Conservation (phyloP, 371 early-diverging fungal species). For the Actinomortierella ambigua region DNA sequence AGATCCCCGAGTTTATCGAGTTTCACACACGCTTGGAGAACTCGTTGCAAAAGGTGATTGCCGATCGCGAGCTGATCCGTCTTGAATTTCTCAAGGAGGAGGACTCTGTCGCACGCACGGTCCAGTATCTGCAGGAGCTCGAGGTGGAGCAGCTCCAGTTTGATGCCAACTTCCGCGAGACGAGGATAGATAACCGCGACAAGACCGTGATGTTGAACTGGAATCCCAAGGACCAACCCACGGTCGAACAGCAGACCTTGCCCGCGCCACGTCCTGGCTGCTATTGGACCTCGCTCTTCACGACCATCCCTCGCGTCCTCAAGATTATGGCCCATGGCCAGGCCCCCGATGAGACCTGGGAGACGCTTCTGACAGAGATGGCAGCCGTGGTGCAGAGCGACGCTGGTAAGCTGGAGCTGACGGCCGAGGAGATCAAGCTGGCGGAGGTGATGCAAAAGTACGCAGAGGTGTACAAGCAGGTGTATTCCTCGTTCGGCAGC, state of each 20-base stretch:
- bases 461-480: constrained; percentile 23
- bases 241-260: constrained; percentile 50
- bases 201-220: constrained; percentile 63
- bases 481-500: constrained; percentile 20
- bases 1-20: constrained; percentile 87
- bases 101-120: constrained; percentile 57
- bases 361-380: no score
- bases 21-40: constrained; percentile 73
- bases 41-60: constrained; percentile 75
- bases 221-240: constrained; percentile 46
- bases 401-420: constrained; percentile 9
- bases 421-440: constrained; percentile 31
- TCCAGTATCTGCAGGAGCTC: constrained; percentile 62
- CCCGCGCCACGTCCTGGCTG: constrained; percentile 47
- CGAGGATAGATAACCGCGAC: constrained; percentile 66
- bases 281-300: constrained; percentile 36
- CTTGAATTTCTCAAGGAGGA: constrained; percentile 58
- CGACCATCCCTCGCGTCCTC: constrained; percentile 25
- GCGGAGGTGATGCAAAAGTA: constrained; percentile 19
- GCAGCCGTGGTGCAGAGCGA: no score
- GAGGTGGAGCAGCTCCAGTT: constrained; percentile 56
- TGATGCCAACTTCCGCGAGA: constrained; percentile 49
- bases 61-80: constrained; percentile 61
- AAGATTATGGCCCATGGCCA: constrained; percentile 34
- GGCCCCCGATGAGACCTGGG: no score